These are phyloP conservation scores for Aspergillus proliferans DNA, from an alignment of 2,329 filamentous ascomycete species.

Conservation along the genomic window DNA sequence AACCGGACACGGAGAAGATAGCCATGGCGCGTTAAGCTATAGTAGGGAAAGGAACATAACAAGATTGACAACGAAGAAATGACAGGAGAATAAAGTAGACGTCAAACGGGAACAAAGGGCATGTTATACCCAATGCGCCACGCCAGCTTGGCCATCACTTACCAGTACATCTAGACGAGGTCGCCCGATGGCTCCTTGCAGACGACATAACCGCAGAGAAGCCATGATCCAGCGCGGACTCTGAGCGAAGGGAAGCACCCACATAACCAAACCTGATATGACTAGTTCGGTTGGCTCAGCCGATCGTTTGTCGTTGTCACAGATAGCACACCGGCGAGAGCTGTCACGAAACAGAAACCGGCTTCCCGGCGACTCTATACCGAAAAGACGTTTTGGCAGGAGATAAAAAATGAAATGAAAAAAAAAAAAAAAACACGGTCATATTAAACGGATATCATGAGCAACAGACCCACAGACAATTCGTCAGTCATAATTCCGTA, in stretches of 20 bases:
- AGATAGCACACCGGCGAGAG: background rate
- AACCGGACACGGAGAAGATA: slow-evolving; percentile 7
- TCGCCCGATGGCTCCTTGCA: slow-evolving; percentile 6
- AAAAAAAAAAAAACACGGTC: background rate
- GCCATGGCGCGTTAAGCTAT: background rate
- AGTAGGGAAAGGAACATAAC: background rate
- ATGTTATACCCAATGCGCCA: background rate
- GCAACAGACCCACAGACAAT: background rate
- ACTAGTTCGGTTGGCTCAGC: background rate
- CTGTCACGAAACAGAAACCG: background rate
- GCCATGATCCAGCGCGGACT: slow-evolving; percentile 6
- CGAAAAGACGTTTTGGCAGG: slow-evolving; percentile 1
- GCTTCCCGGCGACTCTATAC: slow-evolving; percentile 8
- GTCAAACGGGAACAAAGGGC: background rate
- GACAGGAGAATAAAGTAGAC: background rate
- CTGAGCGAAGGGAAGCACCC: background rate
- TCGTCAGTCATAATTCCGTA: background rate
- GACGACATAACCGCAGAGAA: slow-evolving; percentile 3
- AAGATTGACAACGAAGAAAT: background rate
- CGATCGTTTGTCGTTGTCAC: too few species aligned
- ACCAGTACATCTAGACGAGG: slow-evolving; percentile 2
- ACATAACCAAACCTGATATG: background rate
- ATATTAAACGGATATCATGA: background rate
- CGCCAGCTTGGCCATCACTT: slow-evolving; percentile 4
- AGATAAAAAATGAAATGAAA: background rate